phyloP scores from a whole-genome alignment of 2,329 filamentous ascomycete species.

The Clonostachys chloroleuca region DNA sequence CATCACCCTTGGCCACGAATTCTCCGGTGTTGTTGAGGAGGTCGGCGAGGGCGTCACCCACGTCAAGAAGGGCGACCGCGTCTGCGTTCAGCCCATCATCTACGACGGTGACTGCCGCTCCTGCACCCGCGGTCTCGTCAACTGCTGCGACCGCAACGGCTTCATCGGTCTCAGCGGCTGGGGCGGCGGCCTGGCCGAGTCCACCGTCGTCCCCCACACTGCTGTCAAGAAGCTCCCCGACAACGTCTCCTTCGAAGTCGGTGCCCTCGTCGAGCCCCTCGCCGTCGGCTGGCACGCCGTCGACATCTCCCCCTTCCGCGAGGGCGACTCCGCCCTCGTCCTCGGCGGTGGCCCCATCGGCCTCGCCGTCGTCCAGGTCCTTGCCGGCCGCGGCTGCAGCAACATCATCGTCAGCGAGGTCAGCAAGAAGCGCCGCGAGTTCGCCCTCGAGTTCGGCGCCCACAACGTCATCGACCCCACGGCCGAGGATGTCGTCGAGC shows the following conservation, averaged over 20 bases:
- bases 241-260: conserved; percentile 42
- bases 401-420: conserved; percentile 43
- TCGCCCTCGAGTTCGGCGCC: conserved; percentile 37
- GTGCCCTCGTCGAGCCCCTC: conserved; percentile 46
- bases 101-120: conserved; percentile 51
- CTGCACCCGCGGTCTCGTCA: conserved; percentile 46
- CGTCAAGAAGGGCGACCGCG: conserved; percentile 49
- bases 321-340: conserved; percentile 36
- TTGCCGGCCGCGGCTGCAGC: conserved; percentile 39
- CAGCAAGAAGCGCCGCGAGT: conserved; percentile 28
- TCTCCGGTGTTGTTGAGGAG: conserved; percentile 54
- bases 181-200: conserved; percentile 51
- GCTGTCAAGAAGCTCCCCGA: conserved; percentile 46
- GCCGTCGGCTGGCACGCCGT: conserved; percentile 40
- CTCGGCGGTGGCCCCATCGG: conserved; percentile 47
- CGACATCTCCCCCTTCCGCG: conserved; percentile 33
- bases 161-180: conserved; percentile 30
- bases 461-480: conserved; percentile 34
- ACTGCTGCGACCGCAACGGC: conserved; percentile 47
- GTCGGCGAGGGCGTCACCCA: conserved; percentile 43
- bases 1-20: conserved; percentile 61
- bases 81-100: conserved; percentile 56
- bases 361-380: conserved; percentile 37
- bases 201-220: conserved; percentile 43
- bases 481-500: conserved; percentile 38